Percentiles rank a stretch among this genome's conserved stretches.
Evolutionary conservation across 352 stramenopile species (phyloP).

Genomic region (Phytophthora sp.): DNA sequence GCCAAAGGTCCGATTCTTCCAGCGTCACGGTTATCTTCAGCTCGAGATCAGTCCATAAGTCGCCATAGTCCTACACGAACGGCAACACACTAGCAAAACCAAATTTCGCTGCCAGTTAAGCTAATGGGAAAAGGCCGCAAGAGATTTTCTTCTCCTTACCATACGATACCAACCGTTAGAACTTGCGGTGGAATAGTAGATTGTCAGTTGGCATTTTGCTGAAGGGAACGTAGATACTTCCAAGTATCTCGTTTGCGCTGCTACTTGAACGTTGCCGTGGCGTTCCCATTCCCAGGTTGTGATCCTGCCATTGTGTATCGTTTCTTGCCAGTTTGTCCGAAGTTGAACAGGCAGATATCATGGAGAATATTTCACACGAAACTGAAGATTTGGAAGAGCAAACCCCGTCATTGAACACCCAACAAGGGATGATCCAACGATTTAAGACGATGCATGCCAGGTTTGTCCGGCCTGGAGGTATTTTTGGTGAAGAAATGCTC

Average conservation of each 20-base stretch:
- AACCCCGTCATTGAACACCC: neutral
- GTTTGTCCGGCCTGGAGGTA: slow-evolving; percentile 24
- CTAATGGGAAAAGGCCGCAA: neutral
- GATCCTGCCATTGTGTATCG: slow-evolving; percentile 16
- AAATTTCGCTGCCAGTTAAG: no score
- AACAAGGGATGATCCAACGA: slow-evolving; percentile 24
- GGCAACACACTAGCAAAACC: no score
- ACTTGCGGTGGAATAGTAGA: no score
- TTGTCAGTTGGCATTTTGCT: neutral
- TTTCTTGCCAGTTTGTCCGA: slow-evolving; percentile 9
- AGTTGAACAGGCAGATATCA: slow-evolving; percentile 1
- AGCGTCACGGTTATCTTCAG: no score
- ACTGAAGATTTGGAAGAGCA: slow-evolving; percentile 4
- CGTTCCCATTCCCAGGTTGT: slow-evolving; percentile 9
- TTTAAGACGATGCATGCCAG: slow-evolving; percentile 28
- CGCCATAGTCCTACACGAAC: no score
- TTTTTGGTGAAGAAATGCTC: slow-evolving; percentile 23
- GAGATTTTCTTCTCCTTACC: neutral
- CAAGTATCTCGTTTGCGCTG: no score
- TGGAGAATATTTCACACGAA: slow-evolving; percentile 3
- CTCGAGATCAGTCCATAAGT: no score
- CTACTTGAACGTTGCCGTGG: slow-evolving; percentile 13
- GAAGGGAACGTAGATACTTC: neutral
- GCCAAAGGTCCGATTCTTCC: no score
- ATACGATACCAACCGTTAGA: no score